Conservation (phyloP, 306 rosid genomes). For the Malus fusca region DNA sequence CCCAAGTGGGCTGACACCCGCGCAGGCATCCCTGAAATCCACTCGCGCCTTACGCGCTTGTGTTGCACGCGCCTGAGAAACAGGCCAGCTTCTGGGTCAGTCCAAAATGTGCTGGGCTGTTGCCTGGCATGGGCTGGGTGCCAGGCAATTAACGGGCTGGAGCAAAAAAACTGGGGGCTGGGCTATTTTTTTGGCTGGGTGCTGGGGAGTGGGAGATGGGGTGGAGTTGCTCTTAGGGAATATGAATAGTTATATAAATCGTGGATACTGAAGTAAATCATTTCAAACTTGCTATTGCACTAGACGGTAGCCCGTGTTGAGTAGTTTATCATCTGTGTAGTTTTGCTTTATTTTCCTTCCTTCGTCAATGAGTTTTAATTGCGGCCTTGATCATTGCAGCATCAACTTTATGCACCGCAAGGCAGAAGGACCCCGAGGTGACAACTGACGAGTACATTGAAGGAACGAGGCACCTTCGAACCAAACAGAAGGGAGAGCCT, state of each 20-base stretch:
- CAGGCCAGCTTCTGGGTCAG: too few relatives aligned
- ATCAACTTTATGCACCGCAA: slow-evolving; percentile 34
- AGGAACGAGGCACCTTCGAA: slow-evolving; percentile 15
- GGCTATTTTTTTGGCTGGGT: too few relatives aligned
- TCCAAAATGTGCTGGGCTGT: too few relatives aligned
- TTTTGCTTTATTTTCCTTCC: not conserved
- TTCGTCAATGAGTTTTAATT: not conserved
- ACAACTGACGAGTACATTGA: not conserved
- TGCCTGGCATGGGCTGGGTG: too few relatives aligned
- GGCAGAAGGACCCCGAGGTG: slow-evolving; percentile 27
- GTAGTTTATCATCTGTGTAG: not conserved
- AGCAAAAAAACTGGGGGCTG: too few relatives aligned
- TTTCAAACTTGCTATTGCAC: not conserved
- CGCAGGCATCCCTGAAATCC: too few relatives aligned
- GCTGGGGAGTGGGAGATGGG: too few relatives aligned
- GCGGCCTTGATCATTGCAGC: slow-evolving; percentile 31
- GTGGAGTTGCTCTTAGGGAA: too few relatives aligned
- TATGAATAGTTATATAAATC: not conserved
- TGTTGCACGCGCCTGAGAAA: too few relatives aligned
- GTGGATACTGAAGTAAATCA: not conserved
- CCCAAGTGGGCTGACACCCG: too few relatives aligned
- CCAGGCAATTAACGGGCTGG: too few relatives aligned
- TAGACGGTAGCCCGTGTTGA: not conserved
- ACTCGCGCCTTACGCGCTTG: too few relatives aligned
- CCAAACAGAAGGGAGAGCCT: slow-evolving; percentile 15